These are phyloP conservation scores for Beverwykella pulmonaria DNA, from an alignment of 495 filamentous ascomycete genomes.

Conservation along the genomic window DNA sequence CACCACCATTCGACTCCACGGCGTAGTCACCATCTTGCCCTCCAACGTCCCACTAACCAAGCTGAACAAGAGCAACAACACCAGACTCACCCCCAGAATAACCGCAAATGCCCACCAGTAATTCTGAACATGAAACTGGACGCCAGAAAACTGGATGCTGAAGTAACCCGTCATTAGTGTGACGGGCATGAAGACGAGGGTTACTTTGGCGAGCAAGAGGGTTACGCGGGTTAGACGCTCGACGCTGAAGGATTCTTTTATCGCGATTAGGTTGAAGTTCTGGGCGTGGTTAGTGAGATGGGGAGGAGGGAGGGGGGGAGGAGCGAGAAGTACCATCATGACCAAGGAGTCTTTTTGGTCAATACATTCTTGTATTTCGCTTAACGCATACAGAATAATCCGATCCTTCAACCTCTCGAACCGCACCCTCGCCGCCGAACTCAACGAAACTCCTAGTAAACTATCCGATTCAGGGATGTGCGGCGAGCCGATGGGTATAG, in stretches of 20 bases:
- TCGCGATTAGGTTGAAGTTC: conserved; percentile 87
- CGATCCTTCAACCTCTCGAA: conserved; percentile 78
- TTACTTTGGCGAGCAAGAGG: conserved; percentile 79
- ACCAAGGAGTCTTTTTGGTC: conserved; percentile 78
- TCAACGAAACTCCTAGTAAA: conserved; percentile 61
- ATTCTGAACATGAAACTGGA: conserved; percentile 61
- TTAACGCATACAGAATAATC: conserved; percentile 76
- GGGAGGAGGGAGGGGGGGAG: neutral
- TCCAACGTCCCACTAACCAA: conserved; percentile 56
- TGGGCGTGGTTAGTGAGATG: conserved; percentile 37
- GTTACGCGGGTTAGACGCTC: conserved; percentile 79
- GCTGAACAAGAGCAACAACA: conserved; percentile 61
- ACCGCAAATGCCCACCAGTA: conserved; percentile 78
- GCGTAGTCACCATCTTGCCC: conserved; percentile 34
- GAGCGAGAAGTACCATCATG: conserved; percentile 56
- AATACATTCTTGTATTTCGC: conserved; percentile 77
- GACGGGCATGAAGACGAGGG: conserved; percentile 82
- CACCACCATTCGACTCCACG: conserved; percentile 29
- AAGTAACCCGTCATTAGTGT: conserved; percentile 87
- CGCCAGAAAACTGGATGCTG: conserved; percentile 65
- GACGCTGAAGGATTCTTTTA: conserved; percentile 78
- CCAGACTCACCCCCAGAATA: conserved; percentile 64
- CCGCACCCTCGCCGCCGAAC: conserved; percentile 65
- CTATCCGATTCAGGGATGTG: conserved; percentile 46
- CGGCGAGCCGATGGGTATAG: conserved; percentile 2